Evolutionary conservation across 2,329 filamentous ascomycete genomes (phyloP).

Genomic region (Annulohypoxylon truncatum): DNA sequence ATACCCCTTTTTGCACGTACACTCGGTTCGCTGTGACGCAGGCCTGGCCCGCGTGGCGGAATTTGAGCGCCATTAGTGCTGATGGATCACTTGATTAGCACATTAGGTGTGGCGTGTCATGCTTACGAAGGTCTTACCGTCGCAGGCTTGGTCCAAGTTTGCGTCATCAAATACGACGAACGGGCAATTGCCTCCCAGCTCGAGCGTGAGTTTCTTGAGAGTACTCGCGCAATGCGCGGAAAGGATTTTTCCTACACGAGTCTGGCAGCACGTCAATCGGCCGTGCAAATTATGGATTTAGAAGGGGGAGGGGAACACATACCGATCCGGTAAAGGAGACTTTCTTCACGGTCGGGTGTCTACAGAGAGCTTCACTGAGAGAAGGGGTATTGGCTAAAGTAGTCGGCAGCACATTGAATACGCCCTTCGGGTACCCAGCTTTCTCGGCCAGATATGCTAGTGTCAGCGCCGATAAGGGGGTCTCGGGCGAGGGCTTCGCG

Average conservation of each 20-base stretch:
- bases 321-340: conserved; percentile 77
- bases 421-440: conserved; percentile 81
- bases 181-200: conserved; percentile 77
- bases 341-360: conserved; percentile 64
- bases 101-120: not conserved
- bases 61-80: conserved; percentile 53
- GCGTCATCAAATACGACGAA: conserved; percentile 77
- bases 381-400: conserved; percentile 58
- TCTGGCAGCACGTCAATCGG: conserved; percentile 56
- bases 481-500: conserved; percentile 77
- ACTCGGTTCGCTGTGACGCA: conserved; percentile 74
- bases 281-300: too few species aligned
- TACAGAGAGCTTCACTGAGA: conserved; percentile 60
- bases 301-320: conserved; percentile 14
- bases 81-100: not conserved
- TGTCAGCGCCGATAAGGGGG: conserved; percentile 66
- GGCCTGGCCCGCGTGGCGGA: conserved; percentile 69
- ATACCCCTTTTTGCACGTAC: conserved; percentile 72
- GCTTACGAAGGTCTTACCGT: too few species aligned
- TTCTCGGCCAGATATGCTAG: conserved; percentile 68
- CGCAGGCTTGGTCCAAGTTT: conserved; percentile 70
- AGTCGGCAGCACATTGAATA: conserved; percentile 66
- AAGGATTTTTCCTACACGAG: conserved; percentile 75
- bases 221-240: conserved; percentile 70
- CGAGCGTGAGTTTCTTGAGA: conserved; percentile 76